Evolutionary conservation across 108 stramenopile genomes (phyloP), one percentile per base, ranked within the genome.

Genomic region (Fistulifera pelliculosa): DNA sequence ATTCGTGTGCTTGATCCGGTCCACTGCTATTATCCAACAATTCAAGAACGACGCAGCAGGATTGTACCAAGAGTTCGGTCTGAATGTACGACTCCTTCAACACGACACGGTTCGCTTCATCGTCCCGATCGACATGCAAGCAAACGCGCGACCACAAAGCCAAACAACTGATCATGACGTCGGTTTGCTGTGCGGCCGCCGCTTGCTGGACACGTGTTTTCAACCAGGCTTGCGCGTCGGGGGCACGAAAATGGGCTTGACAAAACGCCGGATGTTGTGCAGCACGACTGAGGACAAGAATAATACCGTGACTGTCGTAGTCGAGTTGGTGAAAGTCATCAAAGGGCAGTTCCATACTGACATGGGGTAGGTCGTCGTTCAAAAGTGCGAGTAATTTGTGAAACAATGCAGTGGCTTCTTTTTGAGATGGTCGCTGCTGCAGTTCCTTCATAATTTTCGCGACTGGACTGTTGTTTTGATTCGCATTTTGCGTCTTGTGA

Each of bases 291-390:
- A 77, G 48, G 51, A 67, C 68, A 27, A 65, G 63, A 19, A 77
- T n/a, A 1, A 89, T 81, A 4, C 83, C 87, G 8, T 35, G 31
- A 35, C 31, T 35, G 31, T 35, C 31, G 31, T 35, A 35, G 8
- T 35, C 31, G 31, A 35, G 31, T 35, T 35, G 31, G 3, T 8
- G 31, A 35, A 35, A 35, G 10, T 66, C 75, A 25, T 75, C 48
- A 25, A 77, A 56, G 38, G 83, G 83, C 13, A 89, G 62, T 61
- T 89, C 87, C 77, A 83, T 75, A n/a, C 72, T 60, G 2, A 69
- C 71, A 0, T 74, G 68, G 25, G 60, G 45, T 27, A 38, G 38
- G 62, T 90, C 84, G 23, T 76, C 70, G 27, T 71, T 60, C 21
- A 90, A 60, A 18, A 83, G 57, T 8, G 69, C 77, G 35, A 83